Evolutionary conservation across 129 eudicot genomes (phyloP), one percentile per base, ranked within the genome.

Genomic region (Lactuca sativa): DNA sequence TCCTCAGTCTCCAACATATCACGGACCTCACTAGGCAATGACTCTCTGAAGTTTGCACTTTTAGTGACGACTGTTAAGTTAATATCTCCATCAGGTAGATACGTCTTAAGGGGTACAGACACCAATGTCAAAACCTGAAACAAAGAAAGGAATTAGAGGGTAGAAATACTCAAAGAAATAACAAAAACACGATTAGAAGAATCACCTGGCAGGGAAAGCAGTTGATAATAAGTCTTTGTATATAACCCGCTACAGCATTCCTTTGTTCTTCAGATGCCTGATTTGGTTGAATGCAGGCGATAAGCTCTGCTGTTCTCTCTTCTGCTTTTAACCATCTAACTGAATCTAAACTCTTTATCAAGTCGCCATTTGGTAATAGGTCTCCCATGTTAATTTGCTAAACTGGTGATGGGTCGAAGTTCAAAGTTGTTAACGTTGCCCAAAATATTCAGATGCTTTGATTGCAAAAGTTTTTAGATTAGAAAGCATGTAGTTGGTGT

Each of bases 41-140:
- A 74, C 51, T 87, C 98, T 79, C 87, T 93, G 73, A 85, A 73
- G 67, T 47, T 81, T 58, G 89, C 88, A 77, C 70, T 77, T 21
- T 85, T 76, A 80, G 88, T 81, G 56, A 93, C 87, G 48, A 92
- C 88, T 43, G 92, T 89, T 71, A 93, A 71, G 73, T 93, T 97
- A 13, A 93, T 93, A 81, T 93, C 98, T 38, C 98, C 98, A 82
- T 93, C 98, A 12, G 98, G 96, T 71, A 93, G 81, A 78, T 93
- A 93, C 5, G 98, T 93, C 79, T 93, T 93, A 77, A 93, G 85
- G 72, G 98, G 98, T 21, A 93, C 98, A 65, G 98, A 93, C 44
- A 97, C 97, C 76, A 89, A 93, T n/a, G 90, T 89, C 67, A 84
- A 89, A 53, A 93, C 98, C 98, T 93, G 77, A 58, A 74, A 54